Conservation (phyloP, 2,329 filamentous ascomycete genomes). For the Dothidotthia symphoricarpi region DNA sequence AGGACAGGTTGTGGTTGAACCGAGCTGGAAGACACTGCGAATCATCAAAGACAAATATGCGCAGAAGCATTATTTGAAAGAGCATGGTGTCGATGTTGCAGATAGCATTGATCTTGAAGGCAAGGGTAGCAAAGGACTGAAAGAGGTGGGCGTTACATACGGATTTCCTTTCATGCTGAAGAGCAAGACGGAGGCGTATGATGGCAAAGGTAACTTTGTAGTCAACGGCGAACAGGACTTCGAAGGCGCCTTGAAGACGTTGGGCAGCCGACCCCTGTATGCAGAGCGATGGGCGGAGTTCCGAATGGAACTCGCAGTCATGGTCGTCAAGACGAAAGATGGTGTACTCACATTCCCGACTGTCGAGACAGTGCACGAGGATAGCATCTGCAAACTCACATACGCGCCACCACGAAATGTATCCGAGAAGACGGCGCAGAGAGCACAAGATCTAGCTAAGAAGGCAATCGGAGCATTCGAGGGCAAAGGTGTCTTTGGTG, state of each 20-base stretch:
- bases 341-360: conserved; percentile 74
- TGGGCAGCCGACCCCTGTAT: conserved; percentile 70
- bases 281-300: conserved; percentile 90
- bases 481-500: conserved; percentile 91
- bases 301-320: conserved; percentile 82
- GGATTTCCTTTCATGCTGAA: conserved; percentile 93
- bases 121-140: conserved; percentile 60
- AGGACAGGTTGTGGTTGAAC: conserved; percentile 65
- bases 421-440: conserved; percentile 56
- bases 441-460: conserved; percentile 73
- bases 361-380: conserved; percentile 92
- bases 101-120: conserved; percentile 65
- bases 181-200: conserved; percentile 84
- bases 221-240: conserved; percentile 61
- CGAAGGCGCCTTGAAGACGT: conserved; percentile 64
- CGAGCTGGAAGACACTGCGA: conserved; percentile 80
- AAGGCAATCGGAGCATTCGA: conserved; percentile 76
- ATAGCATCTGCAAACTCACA: conserved; percentile 90
- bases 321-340: conserved; percentile 89
- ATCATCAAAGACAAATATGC: conserved; percentile 91
- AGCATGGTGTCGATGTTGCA: conserved; percentile 69
- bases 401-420: conserved; percentile 80
- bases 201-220: conserved; percentile 75
- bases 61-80: conserved; percentile 77
- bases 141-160: conserved; percentile 61